A percentile compares a stretch with the other conserved stretches of the same genome.
Evolutionary conservation across 352 stramenopile genomes (phyloP).

Genomic region (Phytophthora lateralis): DNA sequence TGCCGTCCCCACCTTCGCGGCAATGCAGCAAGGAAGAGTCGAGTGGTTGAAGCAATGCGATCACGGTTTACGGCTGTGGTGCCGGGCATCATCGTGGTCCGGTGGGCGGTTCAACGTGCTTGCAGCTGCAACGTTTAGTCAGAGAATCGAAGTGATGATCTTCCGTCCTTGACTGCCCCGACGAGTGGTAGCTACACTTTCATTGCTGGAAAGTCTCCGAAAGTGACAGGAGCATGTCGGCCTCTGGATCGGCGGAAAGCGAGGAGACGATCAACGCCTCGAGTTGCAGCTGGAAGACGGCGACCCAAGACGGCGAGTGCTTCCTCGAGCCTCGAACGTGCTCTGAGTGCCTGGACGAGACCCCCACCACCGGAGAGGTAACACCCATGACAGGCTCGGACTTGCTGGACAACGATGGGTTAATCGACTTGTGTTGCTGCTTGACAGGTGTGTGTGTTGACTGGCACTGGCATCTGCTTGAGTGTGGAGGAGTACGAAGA

Average conservation of each 20-base stretch:
- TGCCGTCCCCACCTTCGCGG: too few species aligned
- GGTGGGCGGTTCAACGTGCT: conserved; percentile 5
- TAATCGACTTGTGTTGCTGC: not conserved
- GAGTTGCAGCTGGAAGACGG: conserved; percentile 40
- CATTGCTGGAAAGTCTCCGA: conserved; percentile 26
- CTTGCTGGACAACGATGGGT: not conserved
- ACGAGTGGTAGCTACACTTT: conserved; percentile 17
- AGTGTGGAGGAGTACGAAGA: conserved; percentile 9
- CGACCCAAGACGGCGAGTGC: conserved; percentile 21
- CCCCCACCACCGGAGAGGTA: conserved; percentile 40
- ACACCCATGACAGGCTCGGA: not conserved
- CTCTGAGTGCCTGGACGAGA: conserved; percentile 38
- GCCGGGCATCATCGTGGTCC: conserved; percentile 7
- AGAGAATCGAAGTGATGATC: not conserved
- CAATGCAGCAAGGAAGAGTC: not conserved
- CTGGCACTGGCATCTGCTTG: conserved; percentile 30
- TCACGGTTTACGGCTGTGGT: conserved; percentile 13
- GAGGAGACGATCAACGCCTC: conserved; percentile 20
- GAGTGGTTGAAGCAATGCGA: conserved; percentile 14
- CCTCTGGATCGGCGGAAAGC: not conserved
- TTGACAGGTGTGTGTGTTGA: conserved; percentile 32
- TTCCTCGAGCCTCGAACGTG: conserved; percentile 38
- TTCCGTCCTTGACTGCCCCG: not conserved
- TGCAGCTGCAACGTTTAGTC: conserved; percentile 7
- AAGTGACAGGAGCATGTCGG: conserved; percentile 15